A percentile compares a stretch with the other conserved stretches of the same genome.
Evolutionary conservation across 75 land plant species (phyloP).

Genomic region (Sequoia sempervirens): DNA sequence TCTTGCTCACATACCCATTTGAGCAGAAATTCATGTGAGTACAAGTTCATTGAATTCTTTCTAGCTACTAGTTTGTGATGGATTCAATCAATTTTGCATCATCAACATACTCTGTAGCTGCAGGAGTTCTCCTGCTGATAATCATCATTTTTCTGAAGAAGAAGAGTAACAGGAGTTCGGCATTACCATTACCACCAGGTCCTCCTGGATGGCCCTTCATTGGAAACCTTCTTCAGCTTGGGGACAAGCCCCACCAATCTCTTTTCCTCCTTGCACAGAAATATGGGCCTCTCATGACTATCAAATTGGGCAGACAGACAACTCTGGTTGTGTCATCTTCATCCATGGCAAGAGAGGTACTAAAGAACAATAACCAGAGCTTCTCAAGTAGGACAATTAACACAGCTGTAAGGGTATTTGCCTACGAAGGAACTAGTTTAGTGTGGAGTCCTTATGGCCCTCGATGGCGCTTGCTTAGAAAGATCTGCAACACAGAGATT

Average conservation of each 20-base stretch:
- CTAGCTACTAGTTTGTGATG: not conserved
- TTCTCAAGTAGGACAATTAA: not conserved
- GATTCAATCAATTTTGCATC: not conserved
- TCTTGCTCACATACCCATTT: no score
- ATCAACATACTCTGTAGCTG: not conserved
- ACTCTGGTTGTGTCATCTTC: no score
- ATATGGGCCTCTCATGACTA: no score
- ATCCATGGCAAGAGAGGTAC: no score
- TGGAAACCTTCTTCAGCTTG: constrained; percentile 9
- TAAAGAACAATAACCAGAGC: no score
- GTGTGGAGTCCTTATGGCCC: not conserved
- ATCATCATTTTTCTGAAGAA: not conserved
- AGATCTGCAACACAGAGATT: no score
- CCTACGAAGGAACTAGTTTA: not conserved
- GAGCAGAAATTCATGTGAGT: no score
- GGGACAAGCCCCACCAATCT: not conserved
- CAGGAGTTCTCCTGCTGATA: not conserved
- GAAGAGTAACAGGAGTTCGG: not conserved
- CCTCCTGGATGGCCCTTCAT: constrained; percentile 8
- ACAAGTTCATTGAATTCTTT: no score
- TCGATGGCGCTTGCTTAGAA: no score
- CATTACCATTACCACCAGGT: not conserved
- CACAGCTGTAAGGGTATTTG: not conserved
- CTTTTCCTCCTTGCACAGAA: no score
- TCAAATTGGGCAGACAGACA: no score